These are phyloP conservation scores for Rhodofomes roseus DNA, from an alignment of 1,284 basidiomycete genomes.

Conservation along the genomic window DNA sequence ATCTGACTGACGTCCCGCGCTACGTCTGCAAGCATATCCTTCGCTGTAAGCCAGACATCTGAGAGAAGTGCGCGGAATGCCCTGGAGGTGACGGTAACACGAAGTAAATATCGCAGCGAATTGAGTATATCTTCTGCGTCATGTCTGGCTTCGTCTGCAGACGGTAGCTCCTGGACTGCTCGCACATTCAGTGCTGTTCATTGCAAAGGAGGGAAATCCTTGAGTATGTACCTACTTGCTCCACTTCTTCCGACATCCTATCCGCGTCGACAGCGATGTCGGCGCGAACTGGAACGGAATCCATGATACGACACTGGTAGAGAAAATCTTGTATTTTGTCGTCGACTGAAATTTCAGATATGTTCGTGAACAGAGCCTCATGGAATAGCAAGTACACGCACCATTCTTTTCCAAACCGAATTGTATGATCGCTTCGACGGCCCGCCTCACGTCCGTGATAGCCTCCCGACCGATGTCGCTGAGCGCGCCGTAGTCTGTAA, in stretches of 20 bases:
- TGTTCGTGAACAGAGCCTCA: background rate
- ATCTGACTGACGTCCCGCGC: background rate
- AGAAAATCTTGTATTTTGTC: background rate
- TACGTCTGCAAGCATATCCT: background rate
- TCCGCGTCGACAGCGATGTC: background rate
- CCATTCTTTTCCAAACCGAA: background rate
- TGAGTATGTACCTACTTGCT: background rate
- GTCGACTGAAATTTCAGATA: background rate
- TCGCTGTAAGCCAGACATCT: background rate
- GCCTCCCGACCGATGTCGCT: background rate
- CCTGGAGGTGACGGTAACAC: background rate
- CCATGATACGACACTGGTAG: background rate
- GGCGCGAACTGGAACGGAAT: background rate
- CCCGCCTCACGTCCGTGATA: background rate
- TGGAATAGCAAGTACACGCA: background rate
- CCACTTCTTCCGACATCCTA: background rate
- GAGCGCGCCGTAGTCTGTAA: background rate
- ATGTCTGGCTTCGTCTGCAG: background rate
- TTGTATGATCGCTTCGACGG: background rate
- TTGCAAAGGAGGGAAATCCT: background rate
- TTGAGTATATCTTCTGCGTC: background rate
- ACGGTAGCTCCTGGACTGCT: background rate
- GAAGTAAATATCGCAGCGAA: background rate
- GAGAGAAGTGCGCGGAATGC: background rate
- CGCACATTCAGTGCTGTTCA: background rate